Evolutionary conservation across 495 filamentous ascomycete species (phyloP), one percentile per base, ranked within the genome.

Genomic region (Penicillium diatomitis): DNA sequence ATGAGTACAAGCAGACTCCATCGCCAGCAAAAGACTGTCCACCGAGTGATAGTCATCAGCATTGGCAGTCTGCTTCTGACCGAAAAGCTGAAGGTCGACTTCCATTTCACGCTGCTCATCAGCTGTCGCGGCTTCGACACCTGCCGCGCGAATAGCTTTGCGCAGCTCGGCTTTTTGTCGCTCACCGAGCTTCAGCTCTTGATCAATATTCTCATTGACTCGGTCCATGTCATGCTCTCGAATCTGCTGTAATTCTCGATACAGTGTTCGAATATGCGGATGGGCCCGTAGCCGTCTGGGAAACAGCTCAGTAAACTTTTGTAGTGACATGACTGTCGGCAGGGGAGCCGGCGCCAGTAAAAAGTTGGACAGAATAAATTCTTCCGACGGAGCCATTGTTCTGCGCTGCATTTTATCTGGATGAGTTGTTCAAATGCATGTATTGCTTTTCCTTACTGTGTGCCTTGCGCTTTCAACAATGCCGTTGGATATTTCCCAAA

Each of bases 231-330:
- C 71, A 38, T 81, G 75, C 48, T 83, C 79, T 11, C 88, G 78
- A 50, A 84, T 76, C 41, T 80, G 74, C 55, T 90, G 84, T 8
- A 94, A 71, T 64, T 91, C 86, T 8, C 84, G 78, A 56, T 92
- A 95, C n/a, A 95, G 70, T 4, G 73, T 70, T 48, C 78, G 77
- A 49, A 94, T 77, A 50, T 87, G 83, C 0, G 87, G 83, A 38
- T 87, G 85, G 33, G 75, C 70, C 46, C 82, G 85, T 48, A 84
- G 72, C 4, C 79, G 66, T 39, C 73, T 78, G 3, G 89, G 88
- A 52, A 95, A 92, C 35, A 92, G 70, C 30, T 82, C 75, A 31
- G 78, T 80, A 69, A 94, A 94, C 52, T 87, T 77, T 44, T 81
- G 71, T 30, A 91, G 68, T 9, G 87, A 81, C 55, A 91, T 75